Percentiles rank a stretch among this genome's conserved stretches.
phyloP scores from a whole-genome alignment of 345 rosid genomes.

The Hypericum androsaemum region DNA sequence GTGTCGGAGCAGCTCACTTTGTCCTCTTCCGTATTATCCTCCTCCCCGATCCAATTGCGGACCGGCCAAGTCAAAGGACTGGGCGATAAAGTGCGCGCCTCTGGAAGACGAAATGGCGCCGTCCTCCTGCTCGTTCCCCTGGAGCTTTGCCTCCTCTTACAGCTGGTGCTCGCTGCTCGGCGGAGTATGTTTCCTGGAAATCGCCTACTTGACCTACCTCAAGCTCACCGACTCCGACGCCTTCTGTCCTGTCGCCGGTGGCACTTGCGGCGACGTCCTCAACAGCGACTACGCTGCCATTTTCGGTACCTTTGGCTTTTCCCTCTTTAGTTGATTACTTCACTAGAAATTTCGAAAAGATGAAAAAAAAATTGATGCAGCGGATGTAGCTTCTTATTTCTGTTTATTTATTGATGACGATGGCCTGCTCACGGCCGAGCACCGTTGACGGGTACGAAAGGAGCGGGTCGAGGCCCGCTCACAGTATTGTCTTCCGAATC shows the following conservation, averaged over 20 bases:
- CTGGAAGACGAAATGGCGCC: conserved; percentile 24
- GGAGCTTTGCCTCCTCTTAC: conserved; percentile 28
- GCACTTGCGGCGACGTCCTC: conserved; percentile 63
- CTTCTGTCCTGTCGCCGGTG: conserved; percentile 73
- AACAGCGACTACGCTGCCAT: conserved; percentile 77
- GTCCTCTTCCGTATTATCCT: no score
- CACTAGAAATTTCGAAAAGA: no score
- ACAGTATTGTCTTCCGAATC: no score
- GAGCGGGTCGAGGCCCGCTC: no score
- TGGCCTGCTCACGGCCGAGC: no score
- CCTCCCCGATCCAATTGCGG: no score
- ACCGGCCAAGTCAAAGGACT: conserved; percentile 16
- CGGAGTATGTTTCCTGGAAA: conserved; percentile 57
- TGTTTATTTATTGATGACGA: conserved; percentile 5
- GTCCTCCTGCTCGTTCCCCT: conserved; percentile 20
- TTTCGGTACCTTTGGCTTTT: conserved; percentile 38
- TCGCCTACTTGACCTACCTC: conserved; percentile 80
- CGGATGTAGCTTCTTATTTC: no score
- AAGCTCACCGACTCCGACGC: conserved; percentile 64
- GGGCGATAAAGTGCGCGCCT: conserved; percentile 38
- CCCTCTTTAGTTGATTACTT: no score
- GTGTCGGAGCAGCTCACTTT: no score
- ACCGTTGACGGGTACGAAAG: no score
- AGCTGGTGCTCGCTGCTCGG: conserved; percentile 57
- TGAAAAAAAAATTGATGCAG: no score